Conservation (phyloP, 371 early-diverging fungal species). For the Mucor racemosus region DNA sequence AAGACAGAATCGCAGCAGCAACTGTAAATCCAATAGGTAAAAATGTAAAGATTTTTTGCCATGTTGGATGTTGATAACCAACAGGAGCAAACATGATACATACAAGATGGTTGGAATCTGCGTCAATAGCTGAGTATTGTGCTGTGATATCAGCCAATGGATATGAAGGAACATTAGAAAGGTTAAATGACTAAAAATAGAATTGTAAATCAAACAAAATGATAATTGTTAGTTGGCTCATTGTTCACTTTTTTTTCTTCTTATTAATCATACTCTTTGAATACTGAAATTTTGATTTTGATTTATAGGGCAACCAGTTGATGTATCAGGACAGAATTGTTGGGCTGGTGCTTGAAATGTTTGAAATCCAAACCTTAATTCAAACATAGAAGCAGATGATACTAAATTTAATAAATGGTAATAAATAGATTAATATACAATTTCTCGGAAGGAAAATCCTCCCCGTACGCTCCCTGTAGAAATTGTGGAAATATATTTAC, state of each 20-base stretch:
- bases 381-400: slow-evolving; percentile 26
- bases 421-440: background rate
- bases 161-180: slow-evolving; percentile 25
- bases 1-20: slow-evolving; percentile 43
- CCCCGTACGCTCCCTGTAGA: background rate
- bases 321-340: slow-evolving; percentile 22
- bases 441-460: background rate
- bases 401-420: slow-evolving; percentile 13
- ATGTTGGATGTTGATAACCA: slow-evolving; percentile 51
- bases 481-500: slow-evolving; percentile 8
- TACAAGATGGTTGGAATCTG: slow-evolving; percentile 34
- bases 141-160: slow-evolving; percentile 48
- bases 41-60: slow-evolving; percentile 42
- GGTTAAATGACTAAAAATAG: slow-evolving; percentile 26
- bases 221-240: background rate
- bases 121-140: slow-evolving; percentile 38
- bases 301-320: slow-evolving; percentile 18
- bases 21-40: slow-evolving; percentile 53
- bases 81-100: slow-evolving; percentile 54
- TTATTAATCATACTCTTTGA: slow-evolving; percentile 17
- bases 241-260: background rate
- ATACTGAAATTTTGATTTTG: slow-evolving; percentile 9
- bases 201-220: background rate
- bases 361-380: slow-evolving; percentile 32
- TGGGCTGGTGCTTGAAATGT: slow-evolving; percentile 17